Evolutionary conservation across 371 early-diverging fungal genomes (phyloP).

Genomic region (Apophysomyces variabilis): DNA sequence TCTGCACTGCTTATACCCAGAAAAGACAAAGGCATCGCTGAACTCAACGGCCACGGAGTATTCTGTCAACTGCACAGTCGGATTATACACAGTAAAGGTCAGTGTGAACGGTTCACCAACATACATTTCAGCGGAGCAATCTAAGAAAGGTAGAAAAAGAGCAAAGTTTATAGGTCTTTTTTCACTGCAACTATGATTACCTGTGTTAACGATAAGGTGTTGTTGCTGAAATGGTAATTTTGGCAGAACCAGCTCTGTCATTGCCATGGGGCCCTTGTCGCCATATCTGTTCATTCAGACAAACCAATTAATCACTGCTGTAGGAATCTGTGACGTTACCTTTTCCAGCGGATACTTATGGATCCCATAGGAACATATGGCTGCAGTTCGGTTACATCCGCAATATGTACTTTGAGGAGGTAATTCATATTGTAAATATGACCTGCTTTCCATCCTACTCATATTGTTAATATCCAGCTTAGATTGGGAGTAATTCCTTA

Average conservation of each 20-base stretch:
- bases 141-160: constrained; percentile 10
- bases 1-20: constrained; percentile 67
- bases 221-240: constrained; percentile 37
- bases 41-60: constrained; percentile 64
- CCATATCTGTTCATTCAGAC: constrained; percentile 25
- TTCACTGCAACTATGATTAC: constrained; percentile 25
- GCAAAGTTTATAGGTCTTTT: not conserved
- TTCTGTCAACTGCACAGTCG: constrained; percentile 59
- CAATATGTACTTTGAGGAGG: constrained; percentile 37
- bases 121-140: constrained; percentile 55
- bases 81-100: constrained; percentile 65
- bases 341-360: constrained; percentile 44
- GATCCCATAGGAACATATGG: constrained; percentile 39
- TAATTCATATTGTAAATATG: constrained; percentile 48
- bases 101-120: constrained; percentile 67
- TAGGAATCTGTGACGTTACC: constrained; percentile 25
- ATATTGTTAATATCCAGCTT: not conserved
- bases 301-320: not conserved
- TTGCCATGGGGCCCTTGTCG: constrained; percentile 23
- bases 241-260: constrained; percentile 34
- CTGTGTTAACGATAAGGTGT: constrained; percentile 38
- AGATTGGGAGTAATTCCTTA: constrained; percentile 10
- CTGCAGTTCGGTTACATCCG: constrained; percentile 41
- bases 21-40: constrained; percentile 75
- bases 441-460: constrained; percentile 45